Base-by-base conservation (phyloP, 148 eudicot species). In the Tetragonia tetragonoides region DNA sequence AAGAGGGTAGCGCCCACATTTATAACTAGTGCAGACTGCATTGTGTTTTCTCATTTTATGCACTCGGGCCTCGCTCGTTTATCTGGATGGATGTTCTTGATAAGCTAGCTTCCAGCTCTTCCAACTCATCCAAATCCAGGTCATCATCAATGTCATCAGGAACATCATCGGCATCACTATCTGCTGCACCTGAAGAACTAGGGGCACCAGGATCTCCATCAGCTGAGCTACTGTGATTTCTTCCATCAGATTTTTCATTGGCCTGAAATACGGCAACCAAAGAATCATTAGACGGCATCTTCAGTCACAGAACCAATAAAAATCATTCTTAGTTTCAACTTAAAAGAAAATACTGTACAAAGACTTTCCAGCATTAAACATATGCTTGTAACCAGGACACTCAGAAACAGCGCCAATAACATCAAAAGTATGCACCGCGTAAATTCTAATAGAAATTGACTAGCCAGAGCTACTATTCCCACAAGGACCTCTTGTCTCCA, bases 31-130 rank as follows among this genome's bases (percentile, higher is more conserved):
- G 74, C 17, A 79, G 72, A 68, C 75, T 46, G 61, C 61, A 67
- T 9, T 28, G 51, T 15, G 49, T 40, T 70, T 41, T 46, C 74
- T 5, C 24, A 17, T 49, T 66, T 82, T 83, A 82, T 14, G 77
- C 83, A 74, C 75, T 62, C 18, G 78, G 6, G 10, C 85, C 81
- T 11, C 90, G 89, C 80, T 90, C 90, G 3, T 80, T 88, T 63
- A 87, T 90, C 69, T 86, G 85, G 61, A 91, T 78, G 1, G 92
- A 87, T 41, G 90, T 75, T 81, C 75, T 86, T 2, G 95, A 84
- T 69, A 90, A 82, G 80, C 91, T 90, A 66, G 92, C 92, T 86
- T 90, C 94, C 75, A 90, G 90, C 83, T 89, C 95, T 69, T 89
- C 86, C 74, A 91, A 80, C 70, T 91, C 92, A 41, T 91, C 95